Conservation (phyloP, 2,329 filamentous ascomycete species). For the Penicillium freii region DNA sequence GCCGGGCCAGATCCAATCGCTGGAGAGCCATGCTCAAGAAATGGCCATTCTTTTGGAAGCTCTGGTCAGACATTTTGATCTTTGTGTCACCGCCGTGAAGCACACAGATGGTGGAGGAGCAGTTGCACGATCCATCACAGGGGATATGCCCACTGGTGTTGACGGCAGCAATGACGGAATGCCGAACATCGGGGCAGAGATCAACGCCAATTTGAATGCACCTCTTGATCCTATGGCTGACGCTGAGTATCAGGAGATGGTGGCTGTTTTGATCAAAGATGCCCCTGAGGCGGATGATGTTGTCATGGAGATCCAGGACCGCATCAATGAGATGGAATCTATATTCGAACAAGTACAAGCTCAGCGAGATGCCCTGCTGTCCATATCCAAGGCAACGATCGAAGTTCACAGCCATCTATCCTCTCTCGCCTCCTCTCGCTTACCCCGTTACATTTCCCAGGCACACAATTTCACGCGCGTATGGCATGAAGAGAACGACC, state of each 20-base stretch:
- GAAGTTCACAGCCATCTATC: conserved; percentile 66
- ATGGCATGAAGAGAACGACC: conserved; percentile 73
- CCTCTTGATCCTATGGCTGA: conserved; percentile 69
- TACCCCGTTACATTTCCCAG: conserved; percentile 54
- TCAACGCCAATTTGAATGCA: conserved; percentile 37
- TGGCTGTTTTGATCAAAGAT: conserved; percentile 65
- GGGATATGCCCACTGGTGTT: conserved; percentile 58
- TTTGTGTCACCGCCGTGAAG: conserved; percentile 86
- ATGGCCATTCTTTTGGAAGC: conserved; percentile 80
- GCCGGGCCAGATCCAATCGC: conserved; percentile 56
- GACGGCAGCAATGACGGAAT: conserved; percentile 37
- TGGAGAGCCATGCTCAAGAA: conserved; percentile 73
- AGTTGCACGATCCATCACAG: conserved; percentile 64
- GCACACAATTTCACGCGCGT: conserved; percentile 48
- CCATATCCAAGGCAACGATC: conserved; percentile 58
- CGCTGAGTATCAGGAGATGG: conserved; percentile 76
- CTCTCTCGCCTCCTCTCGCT: conserved; percentile 60
- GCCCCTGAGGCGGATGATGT: conserved; percentile 62
- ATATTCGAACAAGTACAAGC: conserved; percentile 63
- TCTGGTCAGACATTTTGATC: conserved; percentile 83
- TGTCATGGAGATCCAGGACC: conserved; percentile 67
- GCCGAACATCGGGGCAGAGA: conserved; percentile 34
- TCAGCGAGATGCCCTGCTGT: conserved; percentile 59
- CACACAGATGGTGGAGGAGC: conserved; percentile 80
- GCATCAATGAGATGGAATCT: conserved; percentile 72